Evolutionary conservation across 176 grass and related monocot genomes (phyloP), one percentile per base, ranked within the genome.

Genomic region (Coix lacrymajobi): DNA sequence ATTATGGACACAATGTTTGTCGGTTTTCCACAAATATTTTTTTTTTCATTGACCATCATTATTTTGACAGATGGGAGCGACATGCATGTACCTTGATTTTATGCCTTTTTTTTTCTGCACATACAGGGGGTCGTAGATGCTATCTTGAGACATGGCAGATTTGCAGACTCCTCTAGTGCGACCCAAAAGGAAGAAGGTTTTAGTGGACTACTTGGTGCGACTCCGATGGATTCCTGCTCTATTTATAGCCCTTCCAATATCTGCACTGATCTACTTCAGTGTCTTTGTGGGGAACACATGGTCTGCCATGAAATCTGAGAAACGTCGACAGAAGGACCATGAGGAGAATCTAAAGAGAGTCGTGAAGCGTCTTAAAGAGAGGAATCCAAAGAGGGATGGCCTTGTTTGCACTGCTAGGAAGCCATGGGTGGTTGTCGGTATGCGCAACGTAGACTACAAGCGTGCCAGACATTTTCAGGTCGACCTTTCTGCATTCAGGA

Each of bases 391-490:
- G 78, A 97, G 89, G 85, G 95, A 97, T 62, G 95, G 95, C 2
- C 95, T 98, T 44, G 90, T 98, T 11, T 98, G 95, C 88, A 98
- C 92, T 0, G 95, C 95, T 26, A 87, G 90, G 71, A 95, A 98
- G 73, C 95, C 95, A 1, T 94, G 90, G 85, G 93, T 95, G 39
- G 92, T 82, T 20, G 92, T 98, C 26, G 95, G 95, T 52, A 93
- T 95, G 95, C 90, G 95, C 61, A 94, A 95, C 39, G 95, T 95
- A 9, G 95, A 98, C 86, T 98, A 98, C 87, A 98, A 95, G 78
- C 81, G 92, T 1, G 92, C 88, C 37, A 87, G 92, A 43, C 92
- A 93, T 68, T 98, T 95, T n/a, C 90, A 98, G 79, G 95, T 98
- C 20, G 95, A 98, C 78, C 92, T 95, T 41, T 92, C 90, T 11